A percentile compares a stretch with the other conserved stretches of the same genome.
Evolutionary conservation across 129 eudicot species (phyloP).

Genomic region (Flaveria robusta): DNA sequence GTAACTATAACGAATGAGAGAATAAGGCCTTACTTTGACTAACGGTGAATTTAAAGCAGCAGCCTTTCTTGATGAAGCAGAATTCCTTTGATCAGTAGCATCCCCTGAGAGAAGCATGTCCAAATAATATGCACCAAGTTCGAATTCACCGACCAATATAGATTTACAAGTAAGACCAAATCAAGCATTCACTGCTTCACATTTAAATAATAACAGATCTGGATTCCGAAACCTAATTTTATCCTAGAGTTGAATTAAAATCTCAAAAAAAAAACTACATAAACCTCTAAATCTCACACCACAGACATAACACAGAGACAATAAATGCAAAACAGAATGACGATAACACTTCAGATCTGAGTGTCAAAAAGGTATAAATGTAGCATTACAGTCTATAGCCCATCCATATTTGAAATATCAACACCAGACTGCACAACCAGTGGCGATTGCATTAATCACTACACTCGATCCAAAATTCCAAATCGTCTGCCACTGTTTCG

Average conservation of each 20-base stretch:
- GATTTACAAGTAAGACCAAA: slow-evolving; percentile 19
- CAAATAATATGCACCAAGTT: slow-evolving; percentile 14
- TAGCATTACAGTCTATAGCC: slow-evolving; percentile 8
- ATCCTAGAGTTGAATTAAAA: neutral
- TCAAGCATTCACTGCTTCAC: neutral
- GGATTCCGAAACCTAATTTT: slow-evolving; percentile 4
- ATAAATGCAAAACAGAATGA: neutral
- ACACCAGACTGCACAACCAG: neutral
- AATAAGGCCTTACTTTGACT: slow-evolving; percentile 16
- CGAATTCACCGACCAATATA: slow-evolving; percentile 6
- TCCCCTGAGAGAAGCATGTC: slow-evolving; percentile 47
- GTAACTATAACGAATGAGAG: neutral
- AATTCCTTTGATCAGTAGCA: slow-evolving; percentile 46
- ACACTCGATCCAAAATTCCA: slow-evolving; percentile 15
- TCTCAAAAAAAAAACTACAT: neutral
- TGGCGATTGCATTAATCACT: slow-evolving; percentile 4
- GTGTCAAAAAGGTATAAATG: neutral
- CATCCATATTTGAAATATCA: neutral
- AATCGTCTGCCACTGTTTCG: neutral
- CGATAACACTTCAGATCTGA: slow-evolving; percentile 26
- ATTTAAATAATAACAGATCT: neutral
- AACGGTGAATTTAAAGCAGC: slow-evolving; percentile 18
- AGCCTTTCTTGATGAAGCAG: slow-evolving; percentile 50
- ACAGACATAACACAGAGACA: neutral
- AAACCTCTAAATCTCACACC: slow-evolving; percentile 6